Base-by-base conservation (phyloP, 306 rosid species). In the Senna tora region DNA sequence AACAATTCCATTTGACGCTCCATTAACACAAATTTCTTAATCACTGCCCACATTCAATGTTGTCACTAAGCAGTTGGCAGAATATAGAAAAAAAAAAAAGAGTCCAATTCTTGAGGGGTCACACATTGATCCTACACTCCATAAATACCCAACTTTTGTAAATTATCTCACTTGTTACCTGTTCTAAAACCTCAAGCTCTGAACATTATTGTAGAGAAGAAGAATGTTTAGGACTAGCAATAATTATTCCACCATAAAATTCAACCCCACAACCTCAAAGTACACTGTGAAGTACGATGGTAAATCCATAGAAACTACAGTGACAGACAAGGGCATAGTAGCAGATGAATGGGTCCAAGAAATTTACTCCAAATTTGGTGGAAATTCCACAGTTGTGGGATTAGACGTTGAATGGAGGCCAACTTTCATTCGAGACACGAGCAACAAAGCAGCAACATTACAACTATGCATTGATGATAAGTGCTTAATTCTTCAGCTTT, bases 401-500 rank as follows among this genome's bases (percentile, higher is more conserved):
- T 51, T 68, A 16, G 61, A 50, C n/a, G 19, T 51, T 6, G 61
- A 68, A 33, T 51, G 73, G 61, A 68, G 61, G 36, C 73, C 73
- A 51, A 28, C 21, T 17, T 10, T 0, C 3, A 4, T 32, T 0
- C 8, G 11, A 2, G 2, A 47, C 72, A 47, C 11, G 45, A 46
- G 50, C 52, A 69, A 52, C 45, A 69, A 53, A 38, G 14, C 74
- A 19, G 63, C 74, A 6, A 53, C 74, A 7, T 38, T 69, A 5
- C 73, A 69, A 2, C 51, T 69, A 1, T 52, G 73, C 45, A 52
- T 20, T 7, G 56, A 38, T 20, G 63, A 63, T 0, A 62, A 50
- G 63, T 73, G 77, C 25, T 62, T 73, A 0, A 63, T 73, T 9
- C 0, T 74, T 47, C 72, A 65, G 7, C 65, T 64, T 11, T 11